Percentiles rank a stretch among this genome's conserved stretches.
Evolutionary conservation across 768 basidiomycete species (phyloP).

Genomic region (Rhizopogon roseolus): DNA sequence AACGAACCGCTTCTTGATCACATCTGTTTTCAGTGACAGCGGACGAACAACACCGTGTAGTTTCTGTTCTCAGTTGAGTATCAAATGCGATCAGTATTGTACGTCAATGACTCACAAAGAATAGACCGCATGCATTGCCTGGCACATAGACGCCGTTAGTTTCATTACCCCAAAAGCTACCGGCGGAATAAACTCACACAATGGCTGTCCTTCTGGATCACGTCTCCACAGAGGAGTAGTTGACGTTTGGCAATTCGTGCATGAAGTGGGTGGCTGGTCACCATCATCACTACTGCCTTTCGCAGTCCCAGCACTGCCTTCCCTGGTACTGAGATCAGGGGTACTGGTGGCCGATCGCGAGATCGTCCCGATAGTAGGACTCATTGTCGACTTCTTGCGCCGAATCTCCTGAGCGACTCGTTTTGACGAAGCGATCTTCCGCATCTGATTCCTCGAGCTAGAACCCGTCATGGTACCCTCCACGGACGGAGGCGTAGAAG

Average conservation of each 20-base stretch:
- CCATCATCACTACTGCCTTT: conserved; percentile 56
- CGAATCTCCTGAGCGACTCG: conserved; percentile 52
- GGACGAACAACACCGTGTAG: conserved; percentile 94
- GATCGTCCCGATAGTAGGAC: conserved; percentile 21
- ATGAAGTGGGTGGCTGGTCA: conserved; percentile 73
- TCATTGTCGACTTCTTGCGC: conserved; percentile 41
- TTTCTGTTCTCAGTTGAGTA: conserved; percentile 54
- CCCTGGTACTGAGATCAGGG: conserved; percentile 46
- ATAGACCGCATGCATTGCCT: conserved; percentile 92
- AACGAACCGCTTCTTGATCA: conserved; percentile 89
- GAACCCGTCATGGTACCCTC: conserved; percentile 38
- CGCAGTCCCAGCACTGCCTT: conserved; percentile 23
- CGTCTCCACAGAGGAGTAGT: conserved; percentile 93
- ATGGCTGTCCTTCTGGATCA: conserved; percentile 88
- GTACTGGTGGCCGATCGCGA: conserved; percentile 61
- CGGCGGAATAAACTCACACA: conserved; percentile 52
- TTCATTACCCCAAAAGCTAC: conserved; percentile 6
- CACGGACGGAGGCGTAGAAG: conserved; percentile 68
- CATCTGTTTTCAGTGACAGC: conserved; percentile 91
- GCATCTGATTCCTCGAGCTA: conserved; percentile 27
- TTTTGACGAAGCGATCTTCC: conserved; percentile 67
- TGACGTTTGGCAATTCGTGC: conserved; percentile 93
- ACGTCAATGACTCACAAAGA: conserved; percentile 63
- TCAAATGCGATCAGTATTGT: background rate
- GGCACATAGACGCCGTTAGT: conserved; percentile 8